Base-by-base conservation (phyloP, 805 yeast genomes). In the Metschnikowia colocasiae region DNA sequence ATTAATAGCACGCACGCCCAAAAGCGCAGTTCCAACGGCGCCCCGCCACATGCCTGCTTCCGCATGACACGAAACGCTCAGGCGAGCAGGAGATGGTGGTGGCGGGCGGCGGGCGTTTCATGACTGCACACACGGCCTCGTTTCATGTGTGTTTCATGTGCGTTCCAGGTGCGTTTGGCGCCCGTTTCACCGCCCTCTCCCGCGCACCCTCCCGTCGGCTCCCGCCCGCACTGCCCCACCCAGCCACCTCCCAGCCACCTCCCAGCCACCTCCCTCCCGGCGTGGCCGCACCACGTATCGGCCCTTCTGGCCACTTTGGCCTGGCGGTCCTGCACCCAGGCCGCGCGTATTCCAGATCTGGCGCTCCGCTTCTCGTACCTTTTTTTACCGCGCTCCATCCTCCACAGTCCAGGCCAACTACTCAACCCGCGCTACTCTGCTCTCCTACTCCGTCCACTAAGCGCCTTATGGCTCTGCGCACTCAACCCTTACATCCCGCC, bases 301-400 rank as follows among this genome's bases (percentile, higher is more conserved):
- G 25, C 36, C n/a, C 25, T 12, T 19, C 36, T 19, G 20, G 36
- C 23, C 25, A 16, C 27, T 22, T 3, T 8, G 19, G 9, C 15
- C 5, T 10, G 36, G 0, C 5, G 6, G 19, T 18, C 18, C 42
- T 29, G 42, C 34, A 39, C 13, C 4, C 15, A 39, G 4, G 8
- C 34, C 42, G 18, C 42, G 42, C 32, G 27, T 34, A 5, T n/a
- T 26, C 26, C 39, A 18, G 33, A 33, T 32, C 45, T 25, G 26
- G 33, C 44, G 29, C 32, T 8, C 46, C 38, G 13, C 26, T 22
- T 33, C 47, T 23, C 35, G 39, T 43, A 43, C 50, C 38, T 40
- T 35, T 33, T 25, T 36, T 34, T 35, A 42, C 35, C 50, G 39
- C 46, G 40, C 26, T 8, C 27, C 41, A 12, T 40, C 23, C 39